Evolutionary conservation across 164 flowering plant species (phyloP).

Genomic region (Vitis labrusca): DNA sequence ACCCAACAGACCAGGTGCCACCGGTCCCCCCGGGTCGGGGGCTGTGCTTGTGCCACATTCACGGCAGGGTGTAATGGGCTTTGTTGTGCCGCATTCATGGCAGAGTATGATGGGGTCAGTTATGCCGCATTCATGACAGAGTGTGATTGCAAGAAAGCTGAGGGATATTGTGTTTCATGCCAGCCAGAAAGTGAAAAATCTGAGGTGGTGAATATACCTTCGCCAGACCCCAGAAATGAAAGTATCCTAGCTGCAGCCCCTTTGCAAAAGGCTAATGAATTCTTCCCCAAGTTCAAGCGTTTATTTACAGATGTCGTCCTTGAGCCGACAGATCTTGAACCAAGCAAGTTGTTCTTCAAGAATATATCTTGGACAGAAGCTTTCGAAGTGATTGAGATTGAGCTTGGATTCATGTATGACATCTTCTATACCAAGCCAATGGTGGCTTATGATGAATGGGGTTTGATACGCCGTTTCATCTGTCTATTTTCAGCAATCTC

Average conservation of each 20-base stretch:
- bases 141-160: background rate
- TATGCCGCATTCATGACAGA: conserved; percentile 4
- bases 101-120: no score
- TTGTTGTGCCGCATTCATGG: no score
- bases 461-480: no score
- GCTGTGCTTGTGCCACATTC: background rate
- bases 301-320: conserved; percentile 28
- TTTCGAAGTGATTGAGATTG: conserved; percentile 27
- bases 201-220: no score
- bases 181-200: no score
- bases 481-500: background rate
- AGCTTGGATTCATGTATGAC: conserved; percentile 18
- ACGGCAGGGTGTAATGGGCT: background rate
- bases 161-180: no score
- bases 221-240: background rate
- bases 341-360: conserved; percentile 13
- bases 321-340: conserved; percentile 18
- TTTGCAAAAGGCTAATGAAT: conserved; percentile 3
- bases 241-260: background rate
- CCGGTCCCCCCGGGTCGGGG: no score
- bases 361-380: background rate
- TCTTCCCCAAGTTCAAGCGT: conserved; percentile 18
- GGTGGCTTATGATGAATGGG: no score
- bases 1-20: no score
- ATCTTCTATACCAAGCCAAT: no score